These are phyloP conservation scores for Colletotrichum sp. DNA, from an alignment of 2,329 filamentous ascomycete species.

Conservation along the genomic window DNA sequence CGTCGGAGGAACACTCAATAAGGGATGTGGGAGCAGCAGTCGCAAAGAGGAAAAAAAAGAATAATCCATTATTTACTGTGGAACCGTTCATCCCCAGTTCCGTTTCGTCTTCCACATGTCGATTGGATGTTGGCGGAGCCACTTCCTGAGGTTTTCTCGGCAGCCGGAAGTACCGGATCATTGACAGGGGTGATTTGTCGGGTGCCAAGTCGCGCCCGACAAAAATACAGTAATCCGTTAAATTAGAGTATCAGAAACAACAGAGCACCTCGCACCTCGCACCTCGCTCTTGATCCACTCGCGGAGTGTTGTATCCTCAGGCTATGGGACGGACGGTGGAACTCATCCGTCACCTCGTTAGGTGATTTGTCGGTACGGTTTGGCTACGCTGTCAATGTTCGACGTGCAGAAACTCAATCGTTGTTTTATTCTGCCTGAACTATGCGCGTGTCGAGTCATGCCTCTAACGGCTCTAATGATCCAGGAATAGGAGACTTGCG, in stretches of 20 bases:
- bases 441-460: background rate
- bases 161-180: slow-evolving; percentile 15
- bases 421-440: background rate
- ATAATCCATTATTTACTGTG: background rate
- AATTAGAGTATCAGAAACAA: background rate
- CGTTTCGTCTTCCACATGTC: background rate
- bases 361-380: background rate
- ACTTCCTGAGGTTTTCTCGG: background rate
- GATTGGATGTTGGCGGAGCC: background rate
- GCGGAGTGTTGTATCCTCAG: background rate
- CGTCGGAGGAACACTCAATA: background rate
- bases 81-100: background rate
- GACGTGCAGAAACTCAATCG: background rate
- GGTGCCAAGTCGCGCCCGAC: background rate
- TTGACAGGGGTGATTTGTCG: background rate
- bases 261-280: background rate
- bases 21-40: slow-evolving; percentile 7
- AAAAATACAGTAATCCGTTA: background rate
- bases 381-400: background rate
- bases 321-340: background rate
- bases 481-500: background rate
- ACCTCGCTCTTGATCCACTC: background rate
- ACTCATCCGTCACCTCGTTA: background rate
- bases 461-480: background rate
- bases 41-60: background rate